These are phyloP conservation scores for Ehretia macrophylla DNA, from an alignment of 257 asterid genomes.

Conservation along the genomic window DNA sequence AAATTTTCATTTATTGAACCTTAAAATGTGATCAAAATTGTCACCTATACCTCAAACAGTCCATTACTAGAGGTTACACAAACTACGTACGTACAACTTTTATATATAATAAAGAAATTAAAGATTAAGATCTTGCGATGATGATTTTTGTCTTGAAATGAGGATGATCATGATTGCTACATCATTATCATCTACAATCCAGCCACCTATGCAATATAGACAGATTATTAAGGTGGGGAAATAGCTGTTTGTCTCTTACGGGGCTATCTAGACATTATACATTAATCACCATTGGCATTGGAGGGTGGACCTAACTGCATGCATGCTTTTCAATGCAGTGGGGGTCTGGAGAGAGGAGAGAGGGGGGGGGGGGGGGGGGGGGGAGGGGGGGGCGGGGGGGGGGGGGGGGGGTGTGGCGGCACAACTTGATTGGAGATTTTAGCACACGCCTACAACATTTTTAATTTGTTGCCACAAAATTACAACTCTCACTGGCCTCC, in stretches of 20 bases:
- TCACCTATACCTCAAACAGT: no score
- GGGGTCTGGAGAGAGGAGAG: slow-evolving; percentile 1
- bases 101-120: no score
- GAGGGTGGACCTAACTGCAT: neutral
- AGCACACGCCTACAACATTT: no score
- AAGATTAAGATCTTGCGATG: no score
- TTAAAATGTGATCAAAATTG: no score
- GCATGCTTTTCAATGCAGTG: neutral
- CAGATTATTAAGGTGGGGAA: neutral
- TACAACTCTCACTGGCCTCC: no score
- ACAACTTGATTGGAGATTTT: slow-evolving; percentile 1
- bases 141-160: neutral
- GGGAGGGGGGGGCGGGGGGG: neutral
- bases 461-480: neutral
- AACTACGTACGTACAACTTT: no score
- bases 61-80: no score
- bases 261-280: neutral
- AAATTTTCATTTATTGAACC: no score
- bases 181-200: slow-evolving; percentile 3
- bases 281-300: neutral
- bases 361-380: no score
- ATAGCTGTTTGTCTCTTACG: slow-evolving; percentile 6
- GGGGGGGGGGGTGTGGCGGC: no score
- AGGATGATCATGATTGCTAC: neutral
- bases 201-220: neutral